A percentile compares a stretch with the other conserved stretches of the same genome.
These are phyloP conservation scores for Gracilariopsis chorda DNA, from an alignment of 23 red algal genomes.

Conservation along the genomic window DNA sequence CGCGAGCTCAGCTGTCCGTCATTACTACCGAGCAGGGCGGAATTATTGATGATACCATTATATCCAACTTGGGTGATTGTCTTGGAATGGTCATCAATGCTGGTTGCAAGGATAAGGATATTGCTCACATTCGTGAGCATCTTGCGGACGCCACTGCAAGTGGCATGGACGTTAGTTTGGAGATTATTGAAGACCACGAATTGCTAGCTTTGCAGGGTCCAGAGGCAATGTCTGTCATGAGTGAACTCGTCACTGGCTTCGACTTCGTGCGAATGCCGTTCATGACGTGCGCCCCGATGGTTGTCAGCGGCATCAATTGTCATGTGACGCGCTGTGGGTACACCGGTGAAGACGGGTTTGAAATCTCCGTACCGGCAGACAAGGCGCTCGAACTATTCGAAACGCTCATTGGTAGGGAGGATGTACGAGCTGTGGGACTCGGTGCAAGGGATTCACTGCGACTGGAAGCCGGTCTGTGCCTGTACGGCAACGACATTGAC, in stretches of 20 bases:
- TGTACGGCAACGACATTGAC: constrained; percentile 99
- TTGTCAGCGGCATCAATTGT: constrained; percentile 52
- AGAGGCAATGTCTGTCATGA: constrained; percentile 82
- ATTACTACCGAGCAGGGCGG: constrained; percentile 82
- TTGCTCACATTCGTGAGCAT: constrained; percentile 82
- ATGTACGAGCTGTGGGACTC: constrained; percentile 75
- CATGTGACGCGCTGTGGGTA: constrained; percentile 95
- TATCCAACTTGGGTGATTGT: constrained; percentile 79
- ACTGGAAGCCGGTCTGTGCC: constrained; percentile 92
- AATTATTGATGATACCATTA: constrained; percentile 98
- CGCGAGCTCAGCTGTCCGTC: constrained; percentile 73
- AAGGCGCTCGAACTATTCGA: constrained; percentile 67
- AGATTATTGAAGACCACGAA: constrained; percentile 76
- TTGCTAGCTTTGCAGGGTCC: constrained; percentile 95
- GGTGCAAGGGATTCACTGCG: constrained; percentile 92
- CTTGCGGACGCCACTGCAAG: constrained; percentile 10
- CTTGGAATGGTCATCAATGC: constrained; percentile 96
- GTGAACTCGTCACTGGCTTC: not conserved
- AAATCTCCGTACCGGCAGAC: constrained; percentile 77
- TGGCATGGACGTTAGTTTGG: constrained; percentile 86
- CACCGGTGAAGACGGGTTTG: constrained; percentile 99
- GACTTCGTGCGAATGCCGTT: constrained; percentile 84
- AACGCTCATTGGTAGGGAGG: constrained; percentile 51
- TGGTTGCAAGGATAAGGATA: constrained; percentile 94
- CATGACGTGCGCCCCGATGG: constrained; percentile 68